Evolutionary conservation across 805 yeast genomes (phyloP).

Genomic region (Starmerella potacharoeniae): DNA sequence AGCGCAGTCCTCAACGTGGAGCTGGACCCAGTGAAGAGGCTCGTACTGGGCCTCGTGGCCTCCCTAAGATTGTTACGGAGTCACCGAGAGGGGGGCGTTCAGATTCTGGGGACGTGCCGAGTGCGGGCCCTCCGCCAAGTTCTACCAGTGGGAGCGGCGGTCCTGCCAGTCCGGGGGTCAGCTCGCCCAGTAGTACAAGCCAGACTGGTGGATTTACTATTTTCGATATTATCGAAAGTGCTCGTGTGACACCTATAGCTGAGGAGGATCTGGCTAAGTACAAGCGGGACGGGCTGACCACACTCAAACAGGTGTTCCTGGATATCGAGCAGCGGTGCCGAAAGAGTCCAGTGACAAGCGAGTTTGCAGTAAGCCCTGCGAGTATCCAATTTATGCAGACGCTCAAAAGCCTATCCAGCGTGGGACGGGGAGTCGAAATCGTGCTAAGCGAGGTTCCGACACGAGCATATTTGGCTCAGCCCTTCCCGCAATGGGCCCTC

Average conservation of each 20-base stretch:
- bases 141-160: neutral
- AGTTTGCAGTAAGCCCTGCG: conserved; percentile 58
- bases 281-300: conserved; percentile 26
- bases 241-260: conserved; percentile 1
- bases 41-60: neutral
- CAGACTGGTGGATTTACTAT: neutral
- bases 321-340: conserved; percentile 43
- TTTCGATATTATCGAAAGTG: conserved; percentile 24
- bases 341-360: conserved; percentile 43
- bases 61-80: neutral
- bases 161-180: neutral
- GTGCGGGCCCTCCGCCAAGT: neutral
- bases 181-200: neutral
- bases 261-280: conserved; percentile 9
- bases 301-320: conserved; percentile 32
- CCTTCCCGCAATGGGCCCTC: conserved; percentile 43
- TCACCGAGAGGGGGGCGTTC: neutral
- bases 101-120: neutral
- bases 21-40: neutral
- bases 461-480: conserved; percentile 58
- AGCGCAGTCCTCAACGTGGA: neutral
- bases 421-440: conserved; percentile 39
- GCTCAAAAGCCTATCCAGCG: conserved; percentile 53
- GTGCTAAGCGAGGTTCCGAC: conserved; percentile 43
- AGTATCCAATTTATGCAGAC: conserved; percentile 63